Evolutionary conservation across 2,329 filamentous ascomycete genomes (phyloP).

Genomic region (Hymenoscyphus occultus): DNA sequence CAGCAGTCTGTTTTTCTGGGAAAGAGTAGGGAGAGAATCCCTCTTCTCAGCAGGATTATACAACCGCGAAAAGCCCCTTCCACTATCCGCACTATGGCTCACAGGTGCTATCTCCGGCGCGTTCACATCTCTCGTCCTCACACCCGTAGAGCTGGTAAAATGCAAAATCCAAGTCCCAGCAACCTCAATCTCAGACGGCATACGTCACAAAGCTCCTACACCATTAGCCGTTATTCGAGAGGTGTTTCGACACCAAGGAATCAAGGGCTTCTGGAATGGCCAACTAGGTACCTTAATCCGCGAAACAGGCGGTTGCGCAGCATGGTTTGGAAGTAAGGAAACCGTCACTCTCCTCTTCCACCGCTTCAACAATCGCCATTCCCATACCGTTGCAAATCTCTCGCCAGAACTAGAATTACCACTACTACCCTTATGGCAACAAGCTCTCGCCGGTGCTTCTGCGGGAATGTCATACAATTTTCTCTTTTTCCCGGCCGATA

Average conservation of each 20-base stretch:
- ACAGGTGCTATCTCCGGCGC: slow-evolving; percentile 86
- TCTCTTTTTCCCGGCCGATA: slow-evolving; percentile 94
- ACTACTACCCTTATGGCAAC: slow-evolving; percentile 76
- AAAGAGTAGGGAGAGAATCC: slow-evolving; percentile 68
- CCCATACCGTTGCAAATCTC: background rate
- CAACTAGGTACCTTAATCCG: slow-evolving; percentile 91
- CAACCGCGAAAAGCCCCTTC: slow-evolving; percentile 57
- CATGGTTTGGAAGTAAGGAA: slow-evolving; percentile 94
- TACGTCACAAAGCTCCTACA: slow-evolving; percentile 49
- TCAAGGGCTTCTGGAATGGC: slow-evolving; percentile 90
- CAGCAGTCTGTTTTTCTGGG: slow-evolving; percentile 89
- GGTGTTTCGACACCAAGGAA: slow-evolving; percentile 77
- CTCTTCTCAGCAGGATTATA: slow-evolving; percentile 54
- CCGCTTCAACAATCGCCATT: slow-evolving; percentile 35
- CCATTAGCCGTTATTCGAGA: slow-evolving; percentile 71
- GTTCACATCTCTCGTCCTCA: slow-evolving; percentile 86
- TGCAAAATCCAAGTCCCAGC: slow-evolving; percentile 90
- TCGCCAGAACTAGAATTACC: slow-evolving; percentile 15
- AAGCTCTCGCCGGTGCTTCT: slow-evolving; percentile 79
- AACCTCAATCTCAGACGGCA: slow-evolving; percentile 39
- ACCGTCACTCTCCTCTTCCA: slow-evolving; percentile 56
- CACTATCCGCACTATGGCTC: slow-evolving; percentile 70
- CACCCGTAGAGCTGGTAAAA: slow-evolving; percentile 94
- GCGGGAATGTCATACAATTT: slow-evolving; percentile 97
- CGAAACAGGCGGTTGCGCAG: slow-evolving; percentile 87